Evolutionary conservation across 371 early-diverging fungal species (phyloP).

Genomic region (Vittaforma corneae): DNA sequence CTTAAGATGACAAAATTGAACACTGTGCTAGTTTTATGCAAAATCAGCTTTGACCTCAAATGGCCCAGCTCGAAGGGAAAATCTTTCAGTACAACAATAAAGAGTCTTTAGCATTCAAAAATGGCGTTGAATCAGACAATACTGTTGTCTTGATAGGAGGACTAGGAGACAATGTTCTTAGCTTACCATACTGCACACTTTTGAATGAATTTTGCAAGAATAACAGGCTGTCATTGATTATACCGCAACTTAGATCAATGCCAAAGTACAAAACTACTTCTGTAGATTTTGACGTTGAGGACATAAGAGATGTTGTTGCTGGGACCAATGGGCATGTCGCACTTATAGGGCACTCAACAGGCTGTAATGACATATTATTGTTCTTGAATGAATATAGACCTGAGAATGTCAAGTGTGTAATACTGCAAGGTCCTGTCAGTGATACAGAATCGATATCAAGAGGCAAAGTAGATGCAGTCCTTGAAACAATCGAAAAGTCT

Average conservation of each 20-base stretch:
- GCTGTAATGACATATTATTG: conserved; percentile 49
- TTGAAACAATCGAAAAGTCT: conserved; percentile 36
- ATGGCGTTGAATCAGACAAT: conserved; percentile 11
- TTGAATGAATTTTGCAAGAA: conserved; percentile 14
- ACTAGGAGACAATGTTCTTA: conserved; percentile 13
- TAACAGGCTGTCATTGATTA: conserved; percentile 17
- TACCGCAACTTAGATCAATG: conserved; percentile 38
- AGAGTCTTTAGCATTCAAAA: conserved; percentile 14
- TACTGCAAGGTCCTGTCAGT: conserved; percentile 58
- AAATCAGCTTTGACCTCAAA: too few relatives aligned
- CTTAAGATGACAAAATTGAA: too few relatives aligned
- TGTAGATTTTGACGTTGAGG: conserved; percentile 30
- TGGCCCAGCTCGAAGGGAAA: conserved; percentile 16
- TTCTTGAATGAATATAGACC: conserved; percentile 20
- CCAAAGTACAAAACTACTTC: conserved; percentile 29
- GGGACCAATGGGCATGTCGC: conserved; percentile 11
- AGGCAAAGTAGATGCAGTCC: not conserved
- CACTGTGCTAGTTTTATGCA: too few relatives aligned
- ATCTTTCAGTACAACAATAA: conserved; percentile 28
- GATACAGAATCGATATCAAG: conserved; percentile 45
- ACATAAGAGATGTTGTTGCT: conserved; percentile 12
- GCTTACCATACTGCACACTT: not conserved
- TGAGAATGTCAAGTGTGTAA: conserved; percentile 13
- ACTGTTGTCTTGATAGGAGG: conserved; percentile 33
- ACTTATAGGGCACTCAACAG: conserved; percentile 57